Evolutionary conservation across 306 rosid species (phyloP), one percentile per base, ranked within the genome.

Genomic region (Trifolium fragiferum): DNA sequence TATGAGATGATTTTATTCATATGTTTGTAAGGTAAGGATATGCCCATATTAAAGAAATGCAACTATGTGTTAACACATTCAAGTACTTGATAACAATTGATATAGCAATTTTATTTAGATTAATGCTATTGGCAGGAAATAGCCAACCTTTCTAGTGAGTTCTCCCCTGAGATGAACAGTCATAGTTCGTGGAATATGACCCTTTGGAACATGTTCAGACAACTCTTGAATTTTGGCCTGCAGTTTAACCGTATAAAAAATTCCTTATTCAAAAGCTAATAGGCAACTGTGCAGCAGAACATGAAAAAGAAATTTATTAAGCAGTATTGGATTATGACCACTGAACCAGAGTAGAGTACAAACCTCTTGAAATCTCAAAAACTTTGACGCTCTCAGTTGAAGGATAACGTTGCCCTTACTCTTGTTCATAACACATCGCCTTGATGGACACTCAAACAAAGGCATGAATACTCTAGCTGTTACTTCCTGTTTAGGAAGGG

Each of bases 171-270:
- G 85, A 84, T 90, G 99, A 68, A 90, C 93, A 18, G 98, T 85
- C 98, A 95, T 92, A 74, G 99, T 81, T 68, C 99, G 85, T 33
- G 99, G 98, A 81, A 95, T 92, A 75, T 95, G 99, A 49, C 99
- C 99, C 82, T 95, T 95, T 35, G 99, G 99, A 55, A 95, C 98
- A 81, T 95, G 97, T 54, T 95, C 99, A 76, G 99, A 78, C 80
- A 95, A 88, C 80, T 95, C 99, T 84, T 95, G 98, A 81, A 95
- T 81, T 89, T 95, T 95, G 14, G 97, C 99, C 99, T 95, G 93
- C 84, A 87, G 68, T 79, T 76, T 35, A 82, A 82, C 75, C 73
- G 69, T 58, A 53, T 80, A 59, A 51, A n/a, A 65, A 49, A 15
- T 16, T 49, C 25, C 23, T 64, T 18, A 66, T 30, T 25, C 47